These are phyloP conservation scores for Knoxia roxburghii DNA, from an alignment of 257 asterid genomes.

Conservation along the genomic window DNA sequence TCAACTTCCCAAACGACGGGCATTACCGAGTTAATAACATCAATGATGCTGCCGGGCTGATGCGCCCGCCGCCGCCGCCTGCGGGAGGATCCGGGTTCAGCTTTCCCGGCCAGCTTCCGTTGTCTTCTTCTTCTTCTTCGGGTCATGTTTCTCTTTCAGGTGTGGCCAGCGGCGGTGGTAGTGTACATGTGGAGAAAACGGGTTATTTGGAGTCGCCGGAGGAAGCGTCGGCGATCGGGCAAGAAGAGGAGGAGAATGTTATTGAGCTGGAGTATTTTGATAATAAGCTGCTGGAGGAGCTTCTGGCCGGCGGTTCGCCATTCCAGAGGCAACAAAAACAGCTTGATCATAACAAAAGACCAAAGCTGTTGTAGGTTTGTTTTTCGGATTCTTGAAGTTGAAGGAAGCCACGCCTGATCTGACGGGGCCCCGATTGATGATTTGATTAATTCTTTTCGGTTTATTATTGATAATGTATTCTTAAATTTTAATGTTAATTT, in stretches of 20 bases:
- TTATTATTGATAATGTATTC: too few species aligned
- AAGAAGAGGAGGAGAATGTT: constrained; percentile 25
- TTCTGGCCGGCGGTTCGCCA: constrained; percentile 35
- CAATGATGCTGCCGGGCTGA: background rate
- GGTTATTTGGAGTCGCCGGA: constrained; percentile 5
- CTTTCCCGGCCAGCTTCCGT: constrained; percentile 4
- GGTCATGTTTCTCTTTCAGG: background rate
- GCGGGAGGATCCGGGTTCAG: background rate
- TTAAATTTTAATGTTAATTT: too few species aligned
- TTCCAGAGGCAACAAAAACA: constrained; percentile 19
- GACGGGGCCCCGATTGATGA: too few species aligned
- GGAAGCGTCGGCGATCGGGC: constrained; percentile 5
- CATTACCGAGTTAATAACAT: constrained; percentile 28
- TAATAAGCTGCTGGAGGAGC: constrained; percentile 65
- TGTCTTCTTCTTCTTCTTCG: constrained; percentile 15
- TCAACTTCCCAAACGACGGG: constrained; percentile 71
- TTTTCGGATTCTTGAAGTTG: too few species aligned
- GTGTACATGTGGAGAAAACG: background rate
- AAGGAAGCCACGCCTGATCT: too few species aligned
- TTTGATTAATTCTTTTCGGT: too few species aligned
- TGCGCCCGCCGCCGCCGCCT: background rate
- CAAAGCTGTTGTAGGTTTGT: constrained; percentile 6
- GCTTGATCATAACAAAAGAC: constrained; percentile 19
- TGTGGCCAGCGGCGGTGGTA: background rate
- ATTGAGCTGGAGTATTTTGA: constrained; percentile 69